Evolutionary conservation across 768 basidiomycete genomes (phyloP).

Genomic region (Russula foetens): DNA sequence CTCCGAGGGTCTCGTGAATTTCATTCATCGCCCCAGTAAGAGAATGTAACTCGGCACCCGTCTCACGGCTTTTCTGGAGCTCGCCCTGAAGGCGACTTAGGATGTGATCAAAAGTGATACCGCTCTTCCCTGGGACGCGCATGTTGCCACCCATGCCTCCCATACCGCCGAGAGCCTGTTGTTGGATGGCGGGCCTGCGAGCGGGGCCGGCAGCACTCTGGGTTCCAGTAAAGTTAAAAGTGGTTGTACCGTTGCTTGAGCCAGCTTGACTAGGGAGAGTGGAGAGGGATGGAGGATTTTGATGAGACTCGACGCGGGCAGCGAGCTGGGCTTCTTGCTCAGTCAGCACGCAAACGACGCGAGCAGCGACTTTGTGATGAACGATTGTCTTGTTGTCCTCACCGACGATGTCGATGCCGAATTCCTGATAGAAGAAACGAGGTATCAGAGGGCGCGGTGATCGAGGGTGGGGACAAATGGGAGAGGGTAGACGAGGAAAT

Average conservation of each 20-base stretch:
- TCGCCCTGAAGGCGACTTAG: slow-evolving; percentile 83
- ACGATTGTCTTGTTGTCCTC: slow-evolving; percentile 98
- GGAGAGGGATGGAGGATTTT: slow-evolving; percentile 30
- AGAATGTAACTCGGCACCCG: slow-evolving; percentile 74
- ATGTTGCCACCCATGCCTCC: slow-evolving; percentile 70
- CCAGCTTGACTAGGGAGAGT: slow-evolving; percentile 29
- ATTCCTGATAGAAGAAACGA: slow-evolving; percentile 54
- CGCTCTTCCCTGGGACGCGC: slow-evolving; percentile 71
- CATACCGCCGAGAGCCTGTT: slow-evolving; percentile 58
- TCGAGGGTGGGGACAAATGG: not conserved
- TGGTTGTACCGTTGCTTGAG: slow-evolving; percentile 33
- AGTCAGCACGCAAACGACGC: slow-evolving; percentile 80
- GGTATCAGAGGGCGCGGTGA: slow-evolving; percentile 6
- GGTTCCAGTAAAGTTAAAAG: slow-evolving; percentile 37
- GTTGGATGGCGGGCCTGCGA: slow-evolving; percentile 49
- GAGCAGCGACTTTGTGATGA: slow-evolving; percentile 97
- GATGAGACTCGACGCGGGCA: slow-evolving; percentile 61
- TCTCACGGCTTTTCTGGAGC: slow-evolving; percentile 93
- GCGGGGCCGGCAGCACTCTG: slow-evolving; percentile 28
- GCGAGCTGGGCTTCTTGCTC: slow-evolving; percentile 79
- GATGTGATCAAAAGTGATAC: slow-evolving; percentile 89
- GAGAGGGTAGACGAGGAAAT: not conserved
- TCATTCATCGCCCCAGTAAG: slow-evolving; percentile 76
- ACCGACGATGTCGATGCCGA: slow-evolving; percentile 97
- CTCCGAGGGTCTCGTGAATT: slow-evolving; percentile 88